These are phyloP conservation scores for Coemansia reversa DNA, from an alignment of 192 early-diverging fungal species.

Conservation along the genomic window DNA sequence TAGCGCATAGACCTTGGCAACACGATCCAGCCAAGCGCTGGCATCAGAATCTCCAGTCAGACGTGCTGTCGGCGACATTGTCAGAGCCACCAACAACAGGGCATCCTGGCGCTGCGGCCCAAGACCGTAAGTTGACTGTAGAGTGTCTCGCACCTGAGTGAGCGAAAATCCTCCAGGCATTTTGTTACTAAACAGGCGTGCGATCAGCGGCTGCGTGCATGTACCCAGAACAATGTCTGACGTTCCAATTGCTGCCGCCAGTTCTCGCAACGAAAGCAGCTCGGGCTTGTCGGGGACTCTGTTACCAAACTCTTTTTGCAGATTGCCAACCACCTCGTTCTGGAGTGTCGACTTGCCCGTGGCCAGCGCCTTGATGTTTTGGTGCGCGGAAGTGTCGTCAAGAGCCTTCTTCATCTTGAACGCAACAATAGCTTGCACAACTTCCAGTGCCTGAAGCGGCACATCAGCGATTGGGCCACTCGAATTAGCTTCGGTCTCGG, in stretches of 20 bases:
- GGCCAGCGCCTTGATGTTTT: slow-evolving; percentile 84
- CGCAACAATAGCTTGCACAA: slow-evolving; percentile 77
- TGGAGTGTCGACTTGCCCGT: slow-evolving; percentile 86
- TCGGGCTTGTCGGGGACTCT: slow-evolving; percentile 87
- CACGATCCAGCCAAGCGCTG: slow-evolving; percentile 76
- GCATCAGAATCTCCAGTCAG: slow-evolving; percentile 74
- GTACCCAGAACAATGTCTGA: slow-evolving; percentile 79
- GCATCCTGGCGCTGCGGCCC: slow-evolving; percentile 72
- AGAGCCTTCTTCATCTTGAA: slow-evolving; percentile 78
- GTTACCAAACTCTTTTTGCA: slow-evolving; percentile 82
- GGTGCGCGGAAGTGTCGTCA: slow-evolving; percentile 34
- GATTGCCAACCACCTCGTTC: slow-evolving; percentile 88
- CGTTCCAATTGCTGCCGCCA: slow-evolving; percentile 71
- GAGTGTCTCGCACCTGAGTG: slow-evolving; percentile 66
- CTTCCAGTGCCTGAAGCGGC: slow-evolving; percentile 72
- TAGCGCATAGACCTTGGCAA: slow-evolving; percentile 70
- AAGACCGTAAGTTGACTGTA: slow-evolving; percentile 70
- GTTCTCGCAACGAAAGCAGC: slow-evolving; percentile 76
- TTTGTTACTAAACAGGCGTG: slow-evolving; percentile 80
- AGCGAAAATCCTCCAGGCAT: slow-evolving; percentile 92
- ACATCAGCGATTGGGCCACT: slow-evolving; percentile 58
- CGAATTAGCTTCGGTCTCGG: not conserved
- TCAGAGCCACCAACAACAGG: slow-evolving; percentile 70
- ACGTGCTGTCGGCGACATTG: slow-evolving; percentile 80
- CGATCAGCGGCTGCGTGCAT: slow-evolving; percentile 83